A percentile compares a stretch with the other conserved stretches of the same genome.
Evolutionary conservation across 2,329 filamentous ascomycete species (phyloP).

Genomic region (Xylaria sp.): DNA sequence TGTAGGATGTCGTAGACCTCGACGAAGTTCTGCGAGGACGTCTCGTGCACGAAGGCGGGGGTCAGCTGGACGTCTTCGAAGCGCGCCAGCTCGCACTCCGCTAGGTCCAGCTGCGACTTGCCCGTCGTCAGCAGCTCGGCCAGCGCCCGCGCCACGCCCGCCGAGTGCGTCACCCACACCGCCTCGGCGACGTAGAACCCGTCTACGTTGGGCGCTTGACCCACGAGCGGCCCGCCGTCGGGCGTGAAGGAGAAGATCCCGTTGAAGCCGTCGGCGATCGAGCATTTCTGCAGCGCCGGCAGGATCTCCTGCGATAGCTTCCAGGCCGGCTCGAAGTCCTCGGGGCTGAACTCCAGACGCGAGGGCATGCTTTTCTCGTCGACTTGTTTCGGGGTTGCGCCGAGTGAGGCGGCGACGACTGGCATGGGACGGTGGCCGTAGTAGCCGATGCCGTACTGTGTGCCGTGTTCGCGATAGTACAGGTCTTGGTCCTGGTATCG

Average conservation of each 20-base stretch:
- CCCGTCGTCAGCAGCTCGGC: constrained; percentile 27
- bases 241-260: constrained; percentile 30
- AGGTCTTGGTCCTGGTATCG: constrained; percentile 30
- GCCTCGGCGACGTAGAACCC: constrained; percentile 31
- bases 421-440: constrained; percentile 30
- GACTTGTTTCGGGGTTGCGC: constrained; percentile 19
- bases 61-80: constrained; percentile 29
- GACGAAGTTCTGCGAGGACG: constrained; percentile 26
- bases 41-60: constrained; percentile 25
- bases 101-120: constrained; percentile 25
- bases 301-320: constrained; percentile 27
- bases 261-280: constrained; percentile 28
- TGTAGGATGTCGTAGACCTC: constrained; percentile 31
- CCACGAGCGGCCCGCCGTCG: constrained; percentile 25
- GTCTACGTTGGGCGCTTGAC: constrained; percentile 26
- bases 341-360: constrained; percentile 22
- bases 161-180: constrained; percentile 30
- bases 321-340: constrained; percentile 28
- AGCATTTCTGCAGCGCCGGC: constrained; percentile 21
- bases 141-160: constrained; percentile 27
- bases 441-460: constrained; percentile 27
- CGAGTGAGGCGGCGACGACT: constrained; percentile 15
- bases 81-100: constrained; percentile 28
- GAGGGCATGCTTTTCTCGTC: constrained; percentile 29
- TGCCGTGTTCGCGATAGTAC: constrained; percentile 28